phyloP scores from a whole-genome alignment of 495 filamentous ascomycete species.

The Penicillium bovifimosum region DNA sequence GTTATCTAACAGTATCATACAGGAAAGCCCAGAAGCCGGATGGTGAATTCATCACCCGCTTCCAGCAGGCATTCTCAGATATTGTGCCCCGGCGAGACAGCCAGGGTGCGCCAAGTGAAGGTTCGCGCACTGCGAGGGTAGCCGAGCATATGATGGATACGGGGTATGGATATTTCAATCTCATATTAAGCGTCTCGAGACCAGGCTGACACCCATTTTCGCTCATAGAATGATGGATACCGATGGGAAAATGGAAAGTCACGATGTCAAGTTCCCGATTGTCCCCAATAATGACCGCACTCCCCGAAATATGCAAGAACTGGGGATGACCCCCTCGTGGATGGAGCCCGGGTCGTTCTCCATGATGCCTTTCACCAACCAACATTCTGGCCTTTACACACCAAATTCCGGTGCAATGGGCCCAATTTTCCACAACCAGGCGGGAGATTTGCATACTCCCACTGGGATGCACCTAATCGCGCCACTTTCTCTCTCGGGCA shows the following conservation, averaged over 20 bases:
- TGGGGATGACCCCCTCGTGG: slow-evolving; percentile 81
- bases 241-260: slow-evolving; percentile 37
- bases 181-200: background rate
- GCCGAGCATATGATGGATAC: slow-evolving; percentile 18
- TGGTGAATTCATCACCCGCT: slow-evolving; percentile 76
- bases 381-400: slow-evolving; percentile 79
- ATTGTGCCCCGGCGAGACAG: slow-evolving; percentile 38
- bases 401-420: slow-evolving; percentile 83
- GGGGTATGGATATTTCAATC: slow-evolving; percentile 20
- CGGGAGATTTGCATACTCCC: slow-evolving; percentile 88
- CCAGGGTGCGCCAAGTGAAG: background rate
- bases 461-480: slow-evolving; percentile 72
- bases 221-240: slow-evolving; percentile 6
- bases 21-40: slow-evolving; percentile 84
- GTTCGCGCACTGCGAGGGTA: background rate
- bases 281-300: slow-evolving; percentile 57
- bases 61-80: slow-evolving; percentile 74
- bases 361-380: slow-evolving; percentile 71
- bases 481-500: slow-evolving; percentile 73
- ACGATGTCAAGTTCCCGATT: slow-evolving; percentile 57
- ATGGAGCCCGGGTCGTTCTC: slow-evolving; percentile 79
- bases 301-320: slow-evolving; percentile 69
- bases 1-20: background rate
- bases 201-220: slow-evolving; percentile 3
- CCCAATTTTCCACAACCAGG: slow-evolving; percentile 73